Base-by-base conservation (phyloP, 805 yeast species). In the Gaillardinia entomophila region DNA sequence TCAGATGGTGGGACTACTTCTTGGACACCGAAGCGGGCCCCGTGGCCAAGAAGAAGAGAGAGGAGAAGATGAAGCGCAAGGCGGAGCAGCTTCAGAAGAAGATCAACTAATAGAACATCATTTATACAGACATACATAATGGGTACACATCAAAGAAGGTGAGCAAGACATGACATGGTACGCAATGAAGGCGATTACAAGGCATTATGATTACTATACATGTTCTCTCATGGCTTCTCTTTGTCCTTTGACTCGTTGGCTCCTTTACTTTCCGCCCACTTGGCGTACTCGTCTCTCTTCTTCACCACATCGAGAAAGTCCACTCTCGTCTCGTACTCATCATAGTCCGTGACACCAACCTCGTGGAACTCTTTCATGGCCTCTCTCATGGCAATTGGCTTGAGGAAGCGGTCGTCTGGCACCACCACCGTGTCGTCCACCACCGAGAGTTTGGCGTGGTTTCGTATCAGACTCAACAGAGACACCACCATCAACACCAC, bases 21-120 rank as follows among this genome's bases (percentile, higher is more conserved):
- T 59, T 74, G 41, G 71, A 63, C 33, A 73, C 79, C 12, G 79
- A 75, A 47, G 71, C 77, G 17, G 81, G 81, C 16, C 73, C 76
- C 4, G 62, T 53, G 36, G 77, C 75, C 13, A 75, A 73, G 51
- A 49, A 53, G 40, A 56, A 49, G 25, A 62, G 81, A 48, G 77
- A 72, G 49, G 42, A 36, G 13, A 68, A 62, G 43, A 63, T 60
- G 61, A 66, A 55, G 39, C 23, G 24, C 15, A 61, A 53, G 34
- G 75, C 71, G 14, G 77, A 71, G 40, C 50, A 42, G 25, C 16
- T 31, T 3, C 34, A 47, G 11, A 53, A 51, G 42, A 61, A 53
- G 46, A 25, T 22, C 25, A 33, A 26, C 24, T 39, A 31, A 23
- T 19, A n/a, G n/a, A n/a, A n/a, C n/a, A n/a, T n/a, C n/a, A n/a